Percentiles rank a stretch among this genome's conserved stretches.
Conservation (phyloP, 2,329 filamentous ascomycete genomes). For the Phymatotrichopsis omnivora region DNA sequence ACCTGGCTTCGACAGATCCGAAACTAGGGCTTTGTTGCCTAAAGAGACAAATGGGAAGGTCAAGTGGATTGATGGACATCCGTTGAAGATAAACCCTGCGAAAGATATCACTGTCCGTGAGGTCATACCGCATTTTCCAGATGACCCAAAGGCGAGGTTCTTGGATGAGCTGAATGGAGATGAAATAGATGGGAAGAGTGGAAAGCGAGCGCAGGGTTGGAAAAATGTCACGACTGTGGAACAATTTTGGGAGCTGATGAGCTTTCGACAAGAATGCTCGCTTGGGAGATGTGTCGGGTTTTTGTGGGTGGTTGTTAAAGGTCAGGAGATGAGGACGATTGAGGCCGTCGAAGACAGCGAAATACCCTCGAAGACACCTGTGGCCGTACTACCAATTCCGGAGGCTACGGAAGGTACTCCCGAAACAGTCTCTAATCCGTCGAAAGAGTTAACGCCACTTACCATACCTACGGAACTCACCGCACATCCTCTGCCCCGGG, state of each 20-base stretch:
- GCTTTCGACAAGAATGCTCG: constrained; percentile 89
- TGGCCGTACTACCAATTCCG: no score
- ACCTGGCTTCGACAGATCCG: constrained; percentile 72
- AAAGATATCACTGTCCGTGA: constrained; percentile 28
- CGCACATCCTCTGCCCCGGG: no score
- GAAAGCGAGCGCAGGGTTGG: constrained; percentile 57
- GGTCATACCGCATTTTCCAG: constrained; percentile 80
- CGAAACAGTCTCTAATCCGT: neutral
- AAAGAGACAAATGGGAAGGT: constrained; percentile 36
- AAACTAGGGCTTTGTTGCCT: constrained; percentile 71
- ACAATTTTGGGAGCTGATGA: constrained; percentile 99
- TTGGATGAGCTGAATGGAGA: constrained; percentile 73
- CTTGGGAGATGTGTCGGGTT: constrained; percentile 88
- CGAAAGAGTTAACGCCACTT: neutral
- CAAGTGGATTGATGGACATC: constrained; percentile 59
- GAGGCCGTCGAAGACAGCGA: no score
- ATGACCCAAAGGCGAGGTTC: constrained; percentile 89
- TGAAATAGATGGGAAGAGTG: constrained; percentile 45
- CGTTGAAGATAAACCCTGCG: constrained; percentile 45
- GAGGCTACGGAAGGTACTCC: neutral
- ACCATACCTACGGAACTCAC: no score
- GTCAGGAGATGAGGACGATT: constrained; percentile 5
- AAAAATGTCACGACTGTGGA: constrained; percentile 71
- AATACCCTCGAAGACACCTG: no score
- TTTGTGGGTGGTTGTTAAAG: constrained; percentile 78